Evolutionary conservation across 176 grass and related monocot genomes (phyloP).

Genomic region (Sorghum bicolor): Sorghum_bicolor_NCBIv3 NC_012870.2:9419001-9419500

Average conservation of each 20-base stretch:
- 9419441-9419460: neutral
- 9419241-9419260: constrained; percentile 17
- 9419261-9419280: constrained; percentile 18
- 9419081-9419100: neutral
- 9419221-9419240: neutral
- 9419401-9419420: neutral
- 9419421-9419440: neutral
- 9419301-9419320: neutral
- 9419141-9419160: neutral
- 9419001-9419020: neutral
- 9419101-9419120: neutral
- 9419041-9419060: neutral
- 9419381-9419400: neutral
- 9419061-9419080: neutral
- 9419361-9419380: neutral
- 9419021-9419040: neutral
- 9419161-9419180: neutral
- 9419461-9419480: neutral
- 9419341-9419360: neutral
- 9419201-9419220: constrained; percentile 37
- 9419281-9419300: neutral
- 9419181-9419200: neutral
- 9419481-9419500: neutral
- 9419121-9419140: neutral
- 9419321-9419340: neutral